Conservation (phyloP, 306 rosid genomes). For the Datisca glomerata region DNA sequence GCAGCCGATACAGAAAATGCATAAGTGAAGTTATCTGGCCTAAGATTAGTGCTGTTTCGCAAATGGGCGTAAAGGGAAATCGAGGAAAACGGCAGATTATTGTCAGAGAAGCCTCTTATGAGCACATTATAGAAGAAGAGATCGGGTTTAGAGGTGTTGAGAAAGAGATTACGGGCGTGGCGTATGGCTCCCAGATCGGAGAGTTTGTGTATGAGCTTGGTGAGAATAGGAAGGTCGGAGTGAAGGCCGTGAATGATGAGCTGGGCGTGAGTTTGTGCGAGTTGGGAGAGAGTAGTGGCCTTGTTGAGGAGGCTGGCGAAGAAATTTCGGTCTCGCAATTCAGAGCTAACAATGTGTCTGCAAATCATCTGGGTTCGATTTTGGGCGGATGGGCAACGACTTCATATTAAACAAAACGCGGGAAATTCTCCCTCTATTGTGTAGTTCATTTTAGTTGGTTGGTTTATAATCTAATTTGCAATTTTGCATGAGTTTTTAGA, state of each 20-base stretch:
- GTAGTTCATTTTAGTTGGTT: too few species aligned
- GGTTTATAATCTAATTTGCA: too few species aligned
- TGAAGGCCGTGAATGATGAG: constrained; percentile 51
- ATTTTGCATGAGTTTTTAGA: too few species aligned
- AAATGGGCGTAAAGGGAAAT: constrained; percentile 46
- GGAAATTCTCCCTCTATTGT: too few species aligned
- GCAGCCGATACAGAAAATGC: constrained; percentile 54
- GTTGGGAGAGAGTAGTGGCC: constrained; percentile 35
- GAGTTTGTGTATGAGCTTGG: constrained; percentile 79
- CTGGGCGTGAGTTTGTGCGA: constrained; percentile 67
- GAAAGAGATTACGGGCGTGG: constrained; percentile 51
- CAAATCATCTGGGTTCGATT: constrained; percentile 20
- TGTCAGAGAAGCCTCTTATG: constrained; percentile 49
- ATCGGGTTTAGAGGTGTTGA: constrained; percentile 58
- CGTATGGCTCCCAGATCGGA: constrained; percentile 55
- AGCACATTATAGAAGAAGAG: constrained; percentile 80
- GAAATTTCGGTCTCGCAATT: constrained; percentile 28
- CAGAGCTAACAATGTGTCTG: constrained; percentile 14
- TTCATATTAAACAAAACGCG: too few species aligned
- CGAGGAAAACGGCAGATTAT: constrained; percentile 36
- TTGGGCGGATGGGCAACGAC: too few species aligned
- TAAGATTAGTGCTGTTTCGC: constrained; percentile 33
- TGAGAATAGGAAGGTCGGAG: constrained; percentile 54
- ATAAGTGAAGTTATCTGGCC: constrained; percentile 60
- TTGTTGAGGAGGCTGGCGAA: constrained; percentile 39